Evolutionary conservation across 768 basidiomycete species (phyloP).

Genomic region (Lactarius evosmus): DNA sequence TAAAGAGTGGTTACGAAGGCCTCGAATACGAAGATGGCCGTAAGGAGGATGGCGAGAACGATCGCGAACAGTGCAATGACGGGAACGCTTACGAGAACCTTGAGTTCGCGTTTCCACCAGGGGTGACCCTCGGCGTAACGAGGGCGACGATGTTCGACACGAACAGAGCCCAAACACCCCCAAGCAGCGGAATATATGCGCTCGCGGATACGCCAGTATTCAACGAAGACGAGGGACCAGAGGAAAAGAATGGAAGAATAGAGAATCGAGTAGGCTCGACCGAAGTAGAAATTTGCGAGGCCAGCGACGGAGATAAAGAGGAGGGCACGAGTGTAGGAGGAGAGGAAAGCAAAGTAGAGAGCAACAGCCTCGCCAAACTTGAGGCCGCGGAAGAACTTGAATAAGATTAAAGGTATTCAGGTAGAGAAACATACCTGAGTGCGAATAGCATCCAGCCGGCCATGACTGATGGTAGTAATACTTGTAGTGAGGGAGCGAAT

Average conservation of each 20-base stretch:
- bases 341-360: conserved; percentile 87
- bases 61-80: conserved; percentile 71
- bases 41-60: conserved; percentile 66
- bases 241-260: conserved; percentile 76
- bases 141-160: conserved; percentile 69
- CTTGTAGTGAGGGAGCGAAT: conserved; percentile 70
- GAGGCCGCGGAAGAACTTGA: not conserved
- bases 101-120: conserved; percentile 74
- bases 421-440: conserved; percentile 52
- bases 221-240: conserved; percentile 85
- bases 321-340: conserved; percentile 78
- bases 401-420: conserved; percentile 19
- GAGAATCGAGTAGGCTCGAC: conserved; percentile 66
- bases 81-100: conserved; percentile 66
- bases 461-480: conserved; percentile 55
- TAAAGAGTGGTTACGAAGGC: conserved; percentile 89
- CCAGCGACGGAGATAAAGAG: conserved; percentile 74
- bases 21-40: conserved; percentile 81
- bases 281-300: conserved; percentile 62
- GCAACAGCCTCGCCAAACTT: conserved; percentile 81
- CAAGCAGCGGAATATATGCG: conserved; percentile 78
- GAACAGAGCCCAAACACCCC: conserved; percentile 73
- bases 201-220: conserved; percentile 89
- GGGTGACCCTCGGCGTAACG: conserved; percentile 49
- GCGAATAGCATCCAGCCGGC: conserved; percentile 65